A percentile compares a stretch with the other conserved stretches of the same genome.
Evolutionary conservation across 768 basidiomycete genomes (phyloP).

Genomic region (Gymnopilus junonius): DNA sequence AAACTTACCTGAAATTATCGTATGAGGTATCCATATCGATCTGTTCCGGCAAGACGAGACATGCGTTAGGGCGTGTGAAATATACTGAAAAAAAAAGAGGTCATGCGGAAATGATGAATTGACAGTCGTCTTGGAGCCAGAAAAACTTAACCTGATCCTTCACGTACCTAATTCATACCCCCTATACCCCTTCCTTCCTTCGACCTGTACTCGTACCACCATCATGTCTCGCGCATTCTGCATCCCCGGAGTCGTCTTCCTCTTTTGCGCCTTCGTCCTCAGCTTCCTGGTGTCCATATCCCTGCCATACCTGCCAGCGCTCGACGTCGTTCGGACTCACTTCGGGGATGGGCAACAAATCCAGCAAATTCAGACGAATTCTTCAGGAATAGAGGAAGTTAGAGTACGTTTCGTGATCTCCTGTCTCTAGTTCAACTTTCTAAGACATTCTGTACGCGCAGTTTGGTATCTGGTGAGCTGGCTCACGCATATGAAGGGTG

Average conservation of each 20-base stretch:
- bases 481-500: not conserved
- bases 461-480: constrained; percentile 73
- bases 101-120: constrained; percentile 5
- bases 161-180: not conserved
- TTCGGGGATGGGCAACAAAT: constrained; percentile 38
- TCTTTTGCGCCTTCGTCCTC: constrained; percentile 64
- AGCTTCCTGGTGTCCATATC: constrained; percentile 73
- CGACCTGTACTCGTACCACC: constrained; percentile 9
- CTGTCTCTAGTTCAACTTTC: constrained; percentile 1
- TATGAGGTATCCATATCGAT: no score
- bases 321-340: constrained; percentile 68
- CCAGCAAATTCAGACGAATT: constrained; percentile 17
- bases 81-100: constrained; percentile 2
- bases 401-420: constrained; percentile 49
- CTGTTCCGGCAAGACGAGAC: not conserved
- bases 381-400: constrained; percentile 43
- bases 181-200: constrained; percentile 13
- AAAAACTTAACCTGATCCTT: constrained; percentile 2
- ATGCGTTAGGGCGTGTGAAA: not conserved
- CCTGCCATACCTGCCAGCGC: constrained; percentile 65
- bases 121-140: constrained; percentile 2
- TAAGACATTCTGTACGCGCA: constrained; percentile 27
- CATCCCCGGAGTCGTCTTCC: constrained; percentile 60
- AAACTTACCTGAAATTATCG: no score
- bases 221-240: constrained; percentile 54